Percentiles rank a stretch among this genome's conserved stretches.
Conservation (phyloP, 2,329 filamentous ascomycete genomes). For the Fusarium pseudonygamai region DNA sequence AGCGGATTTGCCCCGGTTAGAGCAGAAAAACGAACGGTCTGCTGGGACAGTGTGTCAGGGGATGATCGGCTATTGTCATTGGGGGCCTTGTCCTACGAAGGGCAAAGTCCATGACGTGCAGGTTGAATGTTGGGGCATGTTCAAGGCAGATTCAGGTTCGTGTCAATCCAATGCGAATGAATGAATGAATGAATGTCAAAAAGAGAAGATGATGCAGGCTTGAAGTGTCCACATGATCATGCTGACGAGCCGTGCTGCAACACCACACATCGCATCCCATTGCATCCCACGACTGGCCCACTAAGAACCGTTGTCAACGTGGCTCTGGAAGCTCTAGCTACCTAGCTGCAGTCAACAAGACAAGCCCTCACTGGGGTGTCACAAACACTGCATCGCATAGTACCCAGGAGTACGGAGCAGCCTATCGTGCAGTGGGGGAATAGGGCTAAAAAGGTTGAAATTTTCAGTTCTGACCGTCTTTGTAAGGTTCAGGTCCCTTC, state of each 20-base stretch:
- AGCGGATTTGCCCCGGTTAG: conserved; percentile 13
- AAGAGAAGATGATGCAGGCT: neutral
- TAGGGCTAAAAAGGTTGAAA: conserved; percentile 1
- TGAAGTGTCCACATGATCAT: conserved; percentile 15
- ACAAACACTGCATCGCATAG: conserved; percentile 18
- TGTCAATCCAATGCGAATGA: neutral
- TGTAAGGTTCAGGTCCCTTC: conserved; percentile 6
- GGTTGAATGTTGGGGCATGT: conserved; percentile 4
- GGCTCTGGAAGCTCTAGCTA: conserved; percentile 13
- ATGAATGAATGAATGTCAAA: neutral
- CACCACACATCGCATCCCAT: neutral
- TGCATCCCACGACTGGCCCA: conserved; percentile 6
- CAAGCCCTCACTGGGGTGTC: conserved; percentile 18
- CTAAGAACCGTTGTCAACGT: conserved; percentile 32
- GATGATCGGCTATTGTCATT: conserved; percentile 19
- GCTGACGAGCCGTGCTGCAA: conserved; percentile 14
- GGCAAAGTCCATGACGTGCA: conserved; percentile 28
- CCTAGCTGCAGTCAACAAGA: conserved; percentile 4
- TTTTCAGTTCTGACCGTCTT: conserved; percentile 13
- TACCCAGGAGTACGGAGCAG: conserved; percentile 2
- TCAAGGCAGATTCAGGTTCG: neutral
- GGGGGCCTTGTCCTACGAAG: conserved; percentile 15
- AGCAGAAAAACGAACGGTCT: conserved; percentile 2
- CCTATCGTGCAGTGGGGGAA: conserved; percentile 10
- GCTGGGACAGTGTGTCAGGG: conserved; percentile 23